Evolutionary conservation across 2,329 filamentous ascomycete species (phyloP).

Genomic region (Septoria petroselini): DNA sequence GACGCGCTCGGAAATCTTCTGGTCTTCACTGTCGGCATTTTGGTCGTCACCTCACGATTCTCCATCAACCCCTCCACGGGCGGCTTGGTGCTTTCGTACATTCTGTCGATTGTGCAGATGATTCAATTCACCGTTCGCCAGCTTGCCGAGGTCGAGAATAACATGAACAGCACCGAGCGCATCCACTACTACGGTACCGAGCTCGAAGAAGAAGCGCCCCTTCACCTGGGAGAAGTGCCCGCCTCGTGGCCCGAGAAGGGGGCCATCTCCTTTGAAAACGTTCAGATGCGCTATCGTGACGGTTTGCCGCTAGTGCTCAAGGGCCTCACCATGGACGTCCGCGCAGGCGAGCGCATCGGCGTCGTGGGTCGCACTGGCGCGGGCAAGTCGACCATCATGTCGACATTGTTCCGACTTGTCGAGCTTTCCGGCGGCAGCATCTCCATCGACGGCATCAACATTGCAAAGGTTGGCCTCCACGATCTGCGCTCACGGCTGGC

Average conservation of each 20-base stretch:
- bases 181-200: slow-evolving; percentile 83
- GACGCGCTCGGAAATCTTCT: slow-evolving; percentile 80
- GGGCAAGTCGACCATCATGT: slow-evolving; percentile 82
- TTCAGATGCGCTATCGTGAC: slow-evolving; percentile 52
- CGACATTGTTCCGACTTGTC: slow-evolving; percentile 70
- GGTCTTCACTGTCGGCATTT: slow-evolving; percentile 81
- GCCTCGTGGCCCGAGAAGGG: slow-evolving; percentile 81
- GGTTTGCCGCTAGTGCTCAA: slow-evolving; percentile 51
- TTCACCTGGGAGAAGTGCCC: slow-evolving; percentile 69
- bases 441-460: slow-evolving; percentile 53
- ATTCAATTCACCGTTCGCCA: slow-evolving; percentile 94
- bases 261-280: slow-evolving; percentile 56
- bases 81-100: slow-evolving; percentile 88
- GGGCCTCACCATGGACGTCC: slow-evolving; percentile 62
- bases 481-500: slow-evolving; percentile 69
- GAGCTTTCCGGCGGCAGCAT: slow-evolving; percentile 50
- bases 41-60: slow-evolving; percentile 90
- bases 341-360: slow-evolving; percentile 73
- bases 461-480: slow-evolving; percentile 69
- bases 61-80: slow-evolving; percentile 78
- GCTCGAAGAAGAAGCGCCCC: slow-evolving; percentile 83
- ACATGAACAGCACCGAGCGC: slow-evolving; percentile 95
- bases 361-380: slow-evolving; percentile 79
- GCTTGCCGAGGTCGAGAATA: slow-evolving; percentile 92
- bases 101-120: slow-evolving; percentile 89